Conservation (phyloP, 768 basidiomycete genomes). For the Suillus subalutaceus region DNA sequence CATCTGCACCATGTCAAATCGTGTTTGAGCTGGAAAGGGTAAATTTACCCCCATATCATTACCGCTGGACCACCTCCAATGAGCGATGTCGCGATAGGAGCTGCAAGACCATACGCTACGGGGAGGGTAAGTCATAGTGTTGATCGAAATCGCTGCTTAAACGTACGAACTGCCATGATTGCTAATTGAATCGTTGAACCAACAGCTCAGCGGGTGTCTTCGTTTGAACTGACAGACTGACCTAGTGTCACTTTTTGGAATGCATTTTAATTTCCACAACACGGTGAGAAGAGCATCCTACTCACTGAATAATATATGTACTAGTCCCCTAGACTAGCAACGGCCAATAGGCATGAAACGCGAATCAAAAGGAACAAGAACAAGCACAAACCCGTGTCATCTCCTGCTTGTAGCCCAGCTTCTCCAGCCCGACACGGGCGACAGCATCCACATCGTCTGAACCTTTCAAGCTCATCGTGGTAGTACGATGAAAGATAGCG, state of each 20-base stretch:
- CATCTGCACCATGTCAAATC: slow-evolving; percentile 37
- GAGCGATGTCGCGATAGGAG: slow-evolving; percentile 60
- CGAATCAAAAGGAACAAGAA: neutral
- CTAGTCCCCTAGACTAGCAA: slow-evolving; percentile 49
- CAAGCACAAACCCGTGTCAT: slow-evolving; percentile 45
- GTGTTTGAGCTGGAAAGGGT: neutral
- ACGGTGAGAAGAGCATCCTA: neutral
- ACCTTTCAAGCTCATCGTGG: slow-evolving; percentile 21
- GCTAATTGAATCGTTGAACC: slow-evolving; percentile 34
- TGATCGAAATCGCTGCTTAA: neutral
- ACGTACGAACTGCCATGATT: slow-evolving; percentile 66
- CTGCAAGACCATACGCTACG: slow-evolving; percentile 57
- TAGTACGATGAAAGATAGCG: neutral
- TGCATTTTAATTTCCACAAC: slow-evolving; percentile 18
- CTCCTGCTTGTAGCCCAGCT: slow-evolving; percentile 59
- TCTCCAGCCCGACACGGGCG: slow-evolving; percentile 44
- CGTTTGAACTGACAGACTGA: slow-evolving; percentile 22
- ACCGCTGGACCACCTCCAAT: slow-evolving; percentile 57
- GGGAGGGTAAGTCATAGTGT: slow-evolving; percentile 9
- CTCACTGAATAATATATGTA: slow-evolving; percentile 59
- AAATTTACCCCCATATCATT: slow-evolving; percentile 58
- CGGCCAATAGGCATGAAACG: neutral
- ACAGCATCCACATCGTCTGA: slow-evolving; percentile 24
- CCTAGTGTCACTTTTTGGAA: slow-evolving; percentile 46
- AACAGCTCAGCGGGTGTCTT: slow-evolving; percentile 8